Evolutionary conservation across 805 yeast genomes (phyloP).

Genomic region (Teunomyces stri): DNA sequence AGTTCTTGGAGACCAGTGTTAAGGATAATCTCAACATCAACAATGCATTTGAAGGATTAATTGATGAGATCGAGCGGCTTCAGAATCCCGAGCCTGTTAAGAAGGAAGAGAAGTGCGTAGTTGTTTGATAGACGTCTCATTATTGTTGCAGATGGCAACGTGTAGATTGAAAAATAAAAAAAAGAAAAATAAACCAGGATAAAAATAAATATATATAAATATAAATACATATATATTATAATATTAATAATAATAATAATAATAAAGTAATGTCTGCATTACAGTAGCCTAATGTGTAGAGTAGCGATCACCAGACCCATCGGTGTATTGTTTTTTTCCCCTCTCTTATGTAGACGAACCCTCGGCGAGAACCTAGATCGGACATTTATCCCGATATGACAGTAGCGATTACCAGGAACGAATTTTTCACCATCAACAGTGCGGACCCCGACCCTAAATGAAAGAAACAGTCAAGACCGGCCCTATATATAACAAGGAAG

Average conservation of each 20-base stretch:
- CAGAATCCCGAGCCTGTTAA: conserved; percentile 49
- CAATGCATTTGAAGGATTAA: conserved; percentile 59
- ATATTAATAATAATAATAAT: not conserved
- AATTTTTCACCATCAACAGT: not conserved
- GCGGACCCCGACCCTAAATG: not conserved
- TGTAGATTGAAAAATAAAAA: not conserved
- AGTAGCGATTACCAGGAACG: no score
- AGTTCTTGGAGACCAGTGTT: conserved; percentile 49
- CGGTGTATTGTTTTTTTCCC: no score
- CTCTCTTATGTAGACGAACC: no score
- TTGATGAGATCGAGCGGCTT: conserved; percentile 55
- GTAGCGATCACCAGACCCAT: no score
- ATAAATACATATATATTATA: not conserved
- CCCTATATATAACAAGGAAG: conserved; percentile 28
- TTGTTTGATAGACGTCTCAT: conserved; percentile 29
- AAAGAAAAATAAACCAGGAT: not conserved
- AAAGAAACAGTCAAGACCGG: not conserved
- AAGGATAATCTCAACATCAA: conserved; percentile 52
- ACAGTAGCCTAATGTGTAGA: no score
- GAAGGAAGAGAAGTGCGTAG: conserved; percentile 49
- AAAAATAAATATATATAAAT: not conserved
- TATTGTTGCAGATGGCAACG: not conserved
- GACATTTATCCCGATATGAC: no score
- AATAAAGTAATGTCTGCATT: no score
- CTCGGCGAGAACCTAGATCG: no score